A percentile compares a stretch with the other conserved stretches of the same genome.
These are phyloP conservation scores for Tetrahymena borealis DNA, from an alignment of 73 alveolate genomes.

Conservation along the genomic window DNA sequence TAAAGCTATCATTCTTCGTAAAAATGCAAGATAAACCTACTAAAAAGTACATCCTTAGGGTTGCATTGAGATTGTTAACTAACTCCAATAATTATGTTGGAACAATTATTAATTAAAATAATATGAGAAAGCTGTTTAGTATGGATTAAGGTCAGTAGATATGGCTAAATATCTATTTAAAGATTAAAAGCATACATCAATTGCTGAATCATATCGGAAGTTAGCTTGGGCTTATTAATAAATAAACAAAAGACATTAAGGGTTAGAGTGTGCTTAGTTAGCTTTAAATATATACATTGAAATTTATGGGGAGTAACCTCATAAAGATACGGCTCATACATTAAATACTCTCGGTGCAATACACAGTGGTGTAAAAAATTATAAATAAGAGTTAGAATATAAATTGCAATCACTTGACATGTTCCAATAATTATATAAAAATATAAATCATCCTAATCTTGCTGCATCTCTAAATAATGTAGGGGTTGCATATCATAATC, in stretches of 20 bases:
- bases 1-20: not conserved
- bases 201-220: not conserved
- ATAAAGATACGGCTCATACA: not conserved
- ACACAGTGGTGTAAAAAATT: not conserved
- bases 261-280: not conserved
- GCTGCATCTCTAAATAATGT: not conserved
- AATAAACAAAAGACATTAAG: not conserved
- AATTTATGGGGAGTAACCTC: not conserved
- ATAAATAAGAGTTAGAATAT: not conserved
- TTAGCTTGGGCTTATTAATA: not conserved
- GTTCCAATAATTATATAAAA: not conserved
- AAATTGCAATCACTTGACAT: not conserved
- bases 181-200: not conserved
- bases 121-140: not conserved
- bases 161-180: not conserved
- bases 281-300: not conserved
- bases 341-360: not conserved
- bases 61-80: not conserved
- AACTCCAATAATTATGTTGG: not conserved
- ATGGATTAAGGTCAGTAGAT: not conserved
- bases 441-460: not conserved
- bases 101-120: not conserved
- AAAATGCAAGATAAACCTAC: not conserved
- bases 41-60: not conserved
- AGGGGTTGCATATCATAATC: not conserved